phyloP scores from a whole-genome alignment of 352 stramenopile genomes.

The Globisporangium acanthophoron region DNA sequence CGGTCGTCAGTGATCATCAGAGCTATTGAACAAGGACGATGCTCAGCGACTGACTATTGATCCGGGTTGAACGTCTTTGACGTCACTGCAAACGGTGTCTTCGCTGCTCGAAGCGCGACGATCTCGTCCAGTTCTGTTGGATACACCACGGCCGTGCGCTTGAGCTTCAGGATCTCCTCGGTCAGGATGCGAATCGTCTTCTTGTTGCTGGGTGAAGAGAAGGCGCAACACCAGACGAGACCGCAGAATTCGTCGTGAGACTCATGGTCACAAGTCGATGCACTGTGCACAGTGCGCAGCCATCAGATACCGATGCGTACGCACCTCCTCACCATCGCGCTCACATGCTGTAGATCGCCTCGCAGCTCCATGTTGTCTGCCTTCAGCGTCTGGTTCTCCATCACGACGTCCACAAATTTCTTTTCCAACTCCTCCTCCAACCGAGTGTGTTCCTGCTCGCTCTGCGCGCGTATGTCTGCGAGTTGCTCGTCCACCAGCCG shows the following conservation, averaged over 20 bases:
- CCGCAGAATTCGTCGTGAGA: background rate
- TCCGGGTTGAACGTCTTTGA: background rate
- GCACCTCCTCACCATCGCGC: constrained; percentile 9
- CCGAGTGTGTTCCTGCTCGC: constrained; percentile 16
- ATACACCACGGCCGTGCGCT: constrained; percentile 16
- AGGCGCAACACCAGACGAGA: background rate
- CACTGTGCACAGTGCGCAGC: background rate
- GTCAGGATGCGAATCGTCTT: constrained; percentile 35
- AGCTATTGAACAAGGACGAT: too few relatives aligned
- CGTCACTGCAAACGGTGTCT: background rate
- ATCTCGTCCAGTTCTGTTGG: constrained; percentile 12
- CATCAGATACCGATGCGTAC: background rate
- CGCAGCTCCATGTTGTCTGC: constrained; percentile 38
- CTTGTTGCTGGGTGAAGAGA: constrained; percentile 24
- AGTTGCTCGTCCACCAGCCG: constrained; percentile 24
- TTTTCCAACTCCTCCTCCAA: constrained; percentile 34
- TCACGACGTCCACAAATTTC: constrained; percentile 32
- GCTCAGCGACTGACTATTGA: background rate
- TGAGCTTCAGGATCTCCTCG: constrained; percentile 46
- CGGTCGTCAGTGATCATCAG: too few relatives aligned
- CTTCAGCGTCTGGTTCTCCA: constrained; percentile 33
- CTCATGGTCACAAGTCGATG: background rate
- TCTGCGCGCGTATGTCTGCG: constrained; percentile 15
- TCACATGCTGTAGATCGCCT: constrained; percentile 20
- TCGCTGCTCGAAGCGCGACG: background rate